A percentile compares a stretch with the other conserved stretches of the same genome.
These are phyloP conservation scores for Flaveria brownii DNA, from an alignment of 129 eudicot genomes.

Conservation along the genomic window DNA sequence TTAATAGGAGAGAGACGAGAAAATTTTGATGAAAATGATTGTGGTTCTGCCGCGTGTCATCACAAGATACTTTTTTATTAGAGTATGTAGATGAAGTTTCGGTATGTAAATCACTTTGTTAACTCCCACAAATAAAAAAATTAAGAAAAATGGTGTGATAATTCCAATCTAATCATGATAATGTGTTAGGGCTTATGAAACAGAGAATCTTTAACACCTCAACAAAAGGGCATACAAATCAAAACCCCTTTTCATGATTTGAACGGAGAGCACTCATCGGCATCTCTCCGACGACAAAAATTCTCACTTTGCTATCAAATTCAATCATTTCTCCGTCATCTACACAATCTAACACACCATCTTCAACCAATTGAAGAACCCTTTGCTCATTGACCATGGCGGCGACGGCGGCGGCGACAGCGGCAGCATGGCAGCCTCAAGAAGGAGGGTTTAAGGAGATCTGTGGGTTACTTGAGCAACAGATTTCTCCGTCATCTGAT, in stretches of 20 bases:
- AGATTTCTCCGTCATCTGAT: conserved; percentile 87
- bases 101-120: too few species aligned
- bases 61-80: too few species aligned
- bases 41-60: too few species aligned
- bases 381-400: conserved; percentile 14
- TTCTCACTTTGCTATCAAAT: background rate
- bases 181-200: background rate
- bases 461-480: conserved; percentile 89
- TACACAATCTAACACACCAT: background rate
- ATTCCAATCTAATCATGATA: background rate
- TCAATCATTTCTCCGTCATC: background rate
- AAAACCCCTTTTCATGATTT: background rate
- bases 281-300: background rate
- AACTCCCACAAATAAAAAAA: background rate
- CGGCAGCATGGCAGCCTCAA: conserved; percentile 75
- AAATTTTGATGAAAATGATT: too few species aligned
- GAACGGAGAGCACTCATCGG: background rate
- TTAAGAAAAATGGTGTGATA: too few species aligned
- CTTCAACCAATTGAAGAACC: conserved; percentile 15
- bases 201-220: background rate
- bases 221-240: background rate
- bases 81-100: too few species aligned
- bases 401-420: conserved; percentile 30
- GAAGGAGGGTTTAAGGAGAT: conserved; percentile 90
- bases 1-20: too few species aligned